These are phyloP conservation scores for Cladosporium sp. DNA, from an alignment of 2,329 filamentous ascomycete species.

Conservation along the genomic window DNA sequence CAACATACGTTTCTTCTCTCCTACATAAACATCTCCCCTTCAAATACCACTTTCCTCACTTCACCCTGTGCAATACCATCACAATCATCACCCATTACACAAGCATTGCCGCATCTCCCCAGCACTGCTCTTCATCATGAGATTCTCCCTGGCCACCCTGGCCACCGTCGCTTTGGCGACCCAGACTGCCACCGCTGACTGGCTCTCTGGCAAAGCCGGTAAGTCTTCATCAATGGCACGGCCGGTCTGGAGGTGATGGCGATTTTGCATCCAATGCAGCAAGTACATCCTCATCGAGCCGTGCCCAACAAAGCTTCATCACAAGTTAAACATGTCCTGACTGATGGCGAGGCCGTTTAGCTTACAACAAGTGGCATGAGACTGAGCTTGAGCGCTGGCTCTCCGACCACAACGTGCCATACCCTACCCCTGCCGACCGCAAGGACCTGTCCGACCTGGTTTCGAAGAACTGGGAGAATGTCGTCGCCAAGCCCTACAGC, in stretches of 20 bases:
- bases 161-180: slow-evolving; percentile 71
- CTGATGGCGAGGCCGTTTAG: slow-evolving; percentile 50
- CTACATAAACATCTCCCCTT: not conserved
- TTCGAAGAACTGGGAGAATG: slow-evolving; percentile 81
- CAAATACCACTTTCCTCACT: not conserved
- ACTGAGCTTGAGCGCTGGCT: slow-evolving; percentile 97
- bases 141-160: slow-evolving; percentile 67
- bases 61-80: not conserved
- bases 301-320: not conserved
- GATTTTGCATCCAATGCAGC: not conserved
- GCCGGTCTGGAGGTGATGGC: not conserved
- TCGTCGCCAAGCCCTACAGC: slow-evolving; percentile 73
- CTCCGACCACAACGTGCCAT: slow-evolving; percentile 84
- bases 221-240: slow-evolving; percentile 41
- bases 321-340: slow-evolving; percentile 23
- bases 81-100: not conserved
- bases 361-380: slow-evolving; percentile 98
- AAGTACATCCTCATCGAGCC: not conserved
- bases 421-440: slow-evolving; percentile 86
- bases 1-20: slow-evolving; percentile 10
- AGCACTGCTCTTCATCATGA: slow-evolving; percentile 60
- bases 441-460: slow-evolving; percentile 93
- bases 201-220: slow-evolving; percentile 87
- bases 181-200: slow-evolving; percentile 69
- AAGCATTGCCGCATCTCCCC: not conserved